Percentiles rank a stretch among this genome's conserved stretches.
Conservation (phyloP, 2,329 filamentous ascomycete species). For the Immersiporthe knoxdaviesiana region DNA sequence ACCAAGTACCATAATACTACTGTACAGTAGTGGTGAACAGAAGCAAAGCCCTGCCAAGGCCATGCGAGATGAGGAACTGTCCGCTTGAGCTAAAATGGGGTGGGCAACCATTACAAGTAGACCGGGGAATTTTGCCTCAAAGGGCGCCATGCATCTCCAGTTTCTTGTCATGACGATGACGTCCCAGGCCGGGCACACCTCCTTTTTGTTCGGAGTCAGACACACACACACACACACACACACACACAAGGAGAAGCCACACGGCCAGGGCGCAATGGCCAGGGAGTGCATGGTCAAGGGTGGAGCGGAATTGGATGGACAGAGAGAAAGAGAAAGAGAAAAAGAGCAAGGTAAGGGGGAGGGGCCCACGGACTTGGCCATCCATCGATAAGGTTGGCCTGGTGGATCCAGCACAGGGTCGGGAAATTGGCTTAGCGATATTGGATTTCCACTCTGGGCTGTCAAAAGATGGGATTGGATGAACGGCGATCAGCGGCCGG, state of each 20-base stretch:
- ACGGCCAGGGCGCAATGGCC: neutral
- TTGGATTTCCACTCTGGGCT: conserved; percentile 9
- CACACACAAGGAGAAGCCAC: neutral
- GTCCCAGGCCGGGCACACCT: too few relatives aligned
- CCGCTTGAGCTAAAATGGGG: neutral
- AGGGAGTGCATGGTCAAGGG: neutral
- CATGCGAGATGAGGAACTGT: neutral
- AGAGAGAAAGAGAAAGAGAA: neutral
- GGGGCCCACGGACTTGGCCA: conserved; percentile 7
- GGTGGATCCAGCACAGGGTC: neutral
- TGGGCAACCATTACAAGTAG: conserved; percentile 1
- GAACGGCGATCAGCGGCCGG: neutral
- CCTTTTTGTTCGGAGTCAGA: too few relatives aligned
- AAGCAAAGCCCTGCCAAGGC: neutral
- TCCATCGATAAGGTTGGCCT: conserved; percentile 20
- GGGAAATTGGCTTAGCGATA: conserved; percentile 23
- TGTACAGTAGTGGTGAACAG: too few relatives aligned
- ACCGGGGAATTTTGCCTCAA: neutral
- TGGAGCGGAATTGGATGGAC: neutral
- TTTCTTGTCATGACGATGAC: too few relatives aligned
- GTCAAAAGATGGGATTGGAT: conserved; percentile 8
- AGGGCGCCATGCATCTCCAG: neutral
- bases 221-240: neutral
- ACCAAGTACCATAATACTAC: neutral
- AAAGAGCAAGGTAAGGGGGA: too few relatives aligned